Base-by-base conservation (phyloP, 1,139 yeast genomes). In the Debaryomyces psychrophilus region DNA sequence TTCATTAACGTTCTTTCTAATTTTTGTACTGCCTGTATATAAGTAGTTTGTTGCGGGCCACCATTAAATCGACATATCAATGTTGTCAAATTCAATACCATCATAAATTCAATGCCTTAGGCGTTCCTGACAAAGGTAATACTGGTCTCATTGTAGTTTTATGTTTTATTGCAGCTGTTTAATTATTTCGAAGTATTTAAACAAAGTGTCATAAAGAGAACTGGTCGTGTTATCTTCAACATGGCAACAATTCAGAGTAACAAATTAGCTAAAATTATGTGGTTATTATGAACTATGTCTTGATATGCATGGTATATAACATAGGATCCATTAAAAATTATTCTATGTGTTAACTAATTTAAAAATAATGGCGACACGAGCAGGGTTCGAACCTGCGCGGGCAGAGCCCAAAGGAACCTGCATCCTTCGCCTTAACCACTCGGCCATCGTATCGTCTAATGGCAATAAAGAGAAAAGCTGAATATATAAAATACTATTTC, bases 351-450 rank as follows among this genome's bases (percentile, higher is more conserved):
- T n/a, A n/a, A n/a, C n/a, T n/a, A n/a, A n/a, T n/a, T n/a, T n/a
- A n/a, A 61, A 65, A 64, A 60, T 57, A 55, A 55, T 57, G 54
- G 53, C 78, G 78, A 70, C 76, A 71, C 73, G 74, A 69, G 76
- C 77, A 73, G 78, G 79, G 73, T 68, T 73, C 77, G 79, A 73
- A 73, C 79, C 78, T 73, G 77, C 77, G 79, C 71, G 77, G 77
- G 77, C 74, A 67, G 62, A 69, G 69, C 77, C 77, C 77, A 73
- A 69, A 62, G 74, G 77, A 65, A 69, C 77, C 79, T 73, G 79
- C 77, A 73, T 69, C 77, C 75, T 60, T 65, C 79, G 76, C 78
- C 77, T 73, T 73, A 73, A 73, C 78, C 78, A 72, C 78, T 73
- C 78, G 77, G 78, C 76, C 78, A 73, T 71, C 75, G 74, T 71